A percentile compares a stretch with the other conserved stretches of the same genome.
Conservation (phyloP, 768 basidiomycete species). For the Boletus rubropictus region DNA sequence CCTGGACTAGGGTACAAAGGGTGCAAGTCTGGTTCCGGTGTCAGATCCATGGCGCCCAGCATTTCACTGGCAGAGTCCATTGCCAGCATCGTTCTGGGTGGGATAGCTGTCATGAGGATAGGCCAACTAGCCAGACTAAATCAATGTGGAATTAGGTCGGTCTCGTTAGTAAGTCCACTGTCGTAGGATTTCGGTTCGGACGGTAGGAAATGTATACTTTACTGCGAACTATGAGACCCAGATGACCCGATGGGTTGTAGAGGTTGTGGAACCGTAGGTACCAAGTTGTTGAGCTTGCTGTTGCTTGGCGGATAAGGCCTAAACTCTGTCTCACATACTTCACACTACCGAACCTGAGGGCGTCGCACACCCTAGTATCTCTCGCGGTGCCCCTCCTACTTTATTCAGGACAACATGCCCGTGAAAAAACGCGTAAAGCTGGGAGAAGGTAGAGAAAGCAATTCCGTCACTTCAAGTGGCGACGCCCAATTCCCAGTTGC, state of each 20-base stretch:
- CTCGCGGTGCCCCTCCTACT: neutral
- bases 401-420: slow-evolving; percentile 36
- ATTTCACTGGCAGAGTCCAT: slow-evolving; percentile 29
- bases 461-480: slow-evolving; percentile 2
- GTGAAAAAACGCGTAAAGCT: slow-evolving; percentile 51
- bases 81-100: slow-evolving; percentile 1
- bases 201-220: slow-evolving; percentile 9
- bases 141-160: slow-evolving; percentile 4
- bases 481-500: slow-evolving; percentile 7
- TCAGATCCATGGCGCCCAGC: slow-evolving; percentile 45
- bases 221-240: slow-evolving; percentile 4
- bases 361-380: neutral
- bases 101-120: slow-evolving; percentile 3
- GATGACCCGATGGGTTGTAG: slow-evolving; percentile 1
- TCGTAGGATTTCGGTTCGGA: slow-evolving; percentile 15
- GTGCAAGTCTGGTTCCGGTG: slow-evolving; percentile 73
- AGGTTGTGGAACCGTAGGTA: slow-evolving; percentile 5
- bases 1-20: slow-evolving; percentile 69
- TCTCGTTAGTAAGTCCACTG: slow-evolving; percentile 3
- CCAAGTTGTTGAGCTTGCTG: neutral
- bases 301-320: neutral
- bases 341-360: neutral
- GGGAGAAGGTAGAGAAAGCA: slow-evolving; percentile 18
- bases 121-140: slow-evolving; percentile 5
- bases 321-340: neutral